Evolutionary conservation across 129 eudicot species (phyloP), one percentile per base, ranked within the genome.

Genomic region (Tagetes erecta): DNA sequence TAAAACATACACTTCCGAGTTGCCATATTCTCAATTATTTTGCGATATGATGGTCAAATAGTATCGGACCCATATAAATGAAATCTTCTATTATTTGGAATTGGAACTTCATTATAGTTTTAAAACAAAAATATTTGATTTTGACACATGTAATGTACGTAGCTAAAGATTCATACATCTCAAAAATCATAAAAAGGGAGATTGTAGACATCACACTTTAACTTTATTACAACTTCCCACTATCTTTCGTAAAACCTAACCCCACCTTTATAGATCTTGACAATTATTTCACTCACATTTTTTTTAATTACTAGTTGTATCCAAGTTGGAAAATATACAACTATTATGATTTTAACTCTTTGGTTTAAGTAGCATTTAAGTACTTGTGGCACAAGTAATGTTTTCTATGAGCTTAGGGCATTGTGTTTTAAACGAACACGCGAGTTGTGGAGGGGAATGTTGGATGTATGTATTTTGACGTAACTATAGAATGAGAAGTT

Each of bases 181-280:
- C 36, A 38, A 73, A 33, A 56, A 73, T 65, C 63, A 71, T 34
- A 9, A 65, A 75, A 79, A 79, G 78, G 44, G 37, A 79, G 79
- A 79, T 79, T 40, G 68, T 66, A 42, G 60, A 67, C 79, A 79
- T 79, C 78, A 79, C 78, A 59, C 73, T 67, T 52, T 79, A 79
- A 56, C 83, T 79, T 79, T 79, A 72, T 79, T 72, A 64, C 78
- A 65, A 64, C 78, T 66, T 73, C 79, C 83, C 53, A 73, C 64
- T 20, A 73, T 72, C 83, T 53, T 72, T 78, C 55, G 38, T 37
- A 70, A 41, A 70, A 78, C 76, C 82, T 78, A 78, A 78, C 66
- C 72, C 71, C 56, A 38, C 72, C 53, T 78, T 78, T 78, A 30
- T 72, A 36, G 83, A 72, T 72, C 51, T 65, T 78, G 11, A 53